Evolutionary conservation across 345 rosid genomes (phyloP).

Genomic region (Syzygium jambos): DNA sequence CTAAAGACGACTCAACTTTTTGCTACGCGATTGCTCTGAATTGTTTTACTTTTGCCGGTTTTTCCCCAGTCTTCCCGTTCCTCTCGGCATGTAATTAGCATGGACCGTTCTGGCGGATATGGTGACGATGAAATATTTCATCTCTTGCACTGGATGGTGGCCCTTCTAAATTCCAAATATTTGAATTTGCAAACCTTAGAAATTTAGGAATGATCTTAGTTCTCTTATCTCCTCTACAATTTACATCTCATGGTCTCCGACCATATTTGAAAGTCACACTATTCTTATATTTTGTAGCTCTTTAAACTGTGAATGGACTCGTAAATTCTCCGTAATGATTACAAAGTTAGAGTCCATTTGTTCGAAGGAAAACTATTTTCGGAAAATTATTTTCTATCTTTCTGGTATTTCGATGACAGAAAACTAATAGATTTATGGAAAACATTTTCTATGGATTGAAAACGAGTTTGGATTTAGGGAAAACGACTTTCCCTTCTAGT

Average conservation of each 20-base stretch:
- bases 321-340: too few relatives aligned
- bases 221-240: not conserved
- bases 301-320: not conserved
- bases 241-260: not conserved
- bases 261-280: not conserved
- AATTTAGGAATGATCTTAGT: not conserved
- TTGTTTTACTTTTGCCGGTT: not conserved
- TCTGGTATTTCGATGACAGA: too few relatives aligned
- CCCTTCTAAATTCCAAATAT: not conserved
- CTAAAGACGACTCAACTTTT: not conserved
- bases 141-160: not conserved
- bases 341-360: too few relatives aligned
- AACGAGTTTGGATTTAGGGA: too few relatives aligned
- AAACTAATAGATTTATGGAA: too few relatives aligned
- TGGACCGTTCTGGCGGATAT: not conserved
- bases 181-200: not conserved
- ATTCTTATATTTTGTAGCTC: not conserved
- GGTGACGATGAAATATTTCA: not conserved
- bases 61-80: not conserved
- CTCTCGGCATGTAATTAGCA: not conserved
- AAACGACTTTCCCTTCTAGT: too few relatives aligned
- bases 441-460: too few relatives aligned
- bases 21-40: not conserved
- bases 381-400: too few relatives aligned
- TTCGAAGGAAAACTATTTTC: too few relatives aligned